phyloP scores from a whole-genome alignment of 768 basidiomycete species.

The Leccinum incarnatum region DNA sequence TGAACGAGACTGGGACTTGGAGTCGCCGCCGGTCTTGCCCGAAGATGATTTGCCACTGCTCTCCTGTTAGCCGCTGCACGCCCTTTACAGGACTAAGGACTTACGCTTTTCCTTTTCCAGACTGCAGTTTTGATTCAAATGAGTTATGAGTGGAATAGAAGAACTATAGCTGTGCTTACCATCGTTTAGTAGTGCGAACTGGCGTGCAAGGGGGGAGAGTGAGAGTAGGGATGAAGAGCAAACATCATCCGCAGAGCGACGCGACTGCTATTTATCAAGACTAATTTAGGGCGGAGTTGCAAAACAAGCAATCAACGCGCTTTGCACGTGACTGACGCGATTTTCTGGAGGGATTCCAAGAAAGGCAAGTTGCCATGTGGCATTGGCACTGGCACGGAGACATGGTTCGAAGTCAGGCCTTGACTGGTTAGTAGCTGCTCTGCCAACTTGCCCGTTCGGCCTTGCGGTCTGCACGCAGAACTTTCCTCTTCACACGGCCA shows the following conservation, averaged over 20 bases:
- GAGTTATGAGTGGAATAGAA: slow-evolving; percentile 1
- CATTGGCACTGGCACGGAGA: slow-evolving; percentile 1
- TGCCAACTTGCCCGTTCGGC: slow-evolving; percentile 16
- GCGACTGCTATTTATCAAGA: slow-evolving; percentile 32
- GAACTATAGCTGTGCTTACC: slow-evolving; percentile 23
- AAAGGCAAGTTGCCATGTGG: slow-evolving; percentile 21
- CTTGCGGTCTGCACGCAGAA: slow-evolving; percentile 35
- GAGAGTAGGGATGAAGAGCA: slow-evolving; percentile 11
- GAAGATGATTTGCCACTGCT: slow-evolving; percentile 45
- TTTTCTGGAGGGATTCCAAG: slow-evolving; percentile 6
- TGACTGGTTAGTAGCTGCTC: neutral
- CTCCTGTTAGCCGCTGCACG: neutral
- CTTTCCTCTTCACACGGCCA: slow-evolving; percentile 18
- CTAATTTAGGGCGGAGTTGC: slow-evolving; percentile 29
- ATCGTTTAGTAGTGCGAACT: slow-evolving; percentile 23
- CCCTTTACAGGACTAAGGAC: slow-evolving; percentile 15
- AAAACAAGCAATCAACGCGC: slow-evolving; percentile 33
- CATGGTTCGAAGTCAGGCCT: slow-evolving; percentile 15
- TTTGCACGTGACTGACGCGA: slow-evolving; percentile 35
- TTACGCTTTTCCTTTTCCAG: slow-evolving; percentile 57
- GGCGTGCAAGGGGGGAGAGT: slow-evolving; percentile 19
- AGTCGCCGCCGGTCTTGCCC: slow-evolving; percentile 48
- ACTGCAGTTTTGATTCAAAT: slow-evolving; percentile 30
- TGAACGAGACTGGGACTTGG: slow-evolving; percentile 67
- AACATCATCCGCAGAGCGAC: slow-evolving; percentile 6